phyloP scores from a whole-genome alignment of 2,329 filamentous ascomycete species.

The Clonostachys solani region DNA sequence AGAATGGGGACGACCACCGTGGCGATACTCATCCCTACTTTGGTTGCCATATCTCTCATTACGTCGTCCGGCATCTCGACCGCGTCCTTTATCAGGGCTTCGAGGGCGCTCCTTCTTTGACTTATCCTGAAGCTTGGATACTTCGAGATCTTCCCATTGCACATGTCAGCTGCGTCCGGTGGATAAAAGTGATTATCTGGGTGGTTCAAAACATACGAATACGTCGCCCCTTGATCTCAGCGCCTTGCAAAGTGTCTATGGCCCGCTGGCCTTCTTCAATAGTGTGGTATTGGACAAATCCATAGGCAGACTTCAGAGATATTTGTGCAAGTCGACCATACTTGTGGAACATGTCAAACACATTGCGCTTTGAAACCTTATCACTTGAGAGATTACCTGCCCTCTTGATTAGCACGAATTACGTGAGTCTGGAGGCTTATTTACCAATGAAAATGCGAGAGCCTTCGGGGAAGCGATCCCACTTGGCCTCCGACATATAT shows the following conservation, averaged over 20 bases:
- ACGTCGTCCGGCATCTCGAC: conserved; percentile 34
- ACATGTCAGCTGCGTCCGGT: neutral
- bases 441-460: conserved; percentile 79
- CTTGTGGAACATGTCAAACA: conserved; percentile 84
- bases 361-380: conserved; percentile 86
- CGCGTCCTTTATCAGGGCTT: conserved; percentile 56
- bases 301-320: conserved; percentile 93
- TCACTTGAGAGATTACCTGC: conserved; percentile 88
- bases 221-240: conserved; percentile 80
- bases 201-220: conserved; percentile 67
- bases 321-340: conserved; percentile 90
- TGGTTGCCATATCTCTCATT: conserved; percentile 42
- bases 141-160: conserved; percentile 67
- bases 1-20: conserved; percentile 50
- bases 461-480: conserved; percentile 75
- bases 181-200: too few relatives aligned
- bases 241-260: conserved; percentile 73
- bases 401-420: conserved; percentile 18
- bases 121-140: conserved; percentile 83
- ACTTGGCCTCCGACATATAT: conserved; percentile 74
- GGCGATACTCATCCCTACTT: conserved; percentile 60
- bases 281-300: conserved; percentile 91
- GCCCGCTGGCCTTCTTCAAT: conserved; percentile 69
- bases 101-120: conserved; percentile 53
- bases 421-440: conserved; percentile 14